phyloP scores from a whole-genome alignment of 1,284 basidiomycete species.

The Cerioporus squamosus region DNA sequence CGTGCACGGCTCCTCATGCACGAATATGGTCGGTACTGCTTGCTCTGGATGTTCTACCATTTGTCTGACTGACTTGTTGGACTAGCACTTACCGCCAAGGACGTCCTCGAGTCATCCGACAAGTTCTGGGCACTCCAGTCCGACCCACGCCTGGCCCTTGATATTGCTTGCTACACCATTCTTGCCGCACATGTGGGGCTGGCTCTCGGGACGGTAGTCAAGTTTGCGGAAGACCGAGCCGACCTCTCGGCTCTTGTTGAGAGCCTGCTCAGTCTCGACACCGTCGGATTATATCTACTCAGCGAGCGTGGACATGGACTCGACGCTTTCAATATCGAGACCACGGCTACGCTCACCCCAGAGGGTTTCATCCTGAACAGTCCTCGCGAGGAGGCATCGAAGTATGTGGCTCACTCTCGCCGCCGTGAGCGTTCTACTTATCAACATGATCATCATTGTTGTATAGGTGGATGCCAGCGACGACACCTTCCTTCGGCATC shows the following conservation, averaged over 20 bases:
- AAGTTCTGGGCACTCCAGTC: background rate
- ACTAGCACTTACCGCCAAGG: background rate
- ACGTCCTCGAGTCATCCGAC: background rate
- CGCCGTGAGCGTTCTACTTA: too few species aligned
- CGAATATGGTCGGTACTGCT: conserved; percentile 45
- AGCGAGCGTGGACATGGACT: conserved; percentile 62
- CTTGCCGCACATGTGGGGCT: conserved; percentile 4
- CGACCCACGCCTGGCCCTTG: background rate
- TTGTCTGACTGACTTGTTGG: background rate
- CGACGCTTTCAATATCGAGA: conserved; percentile 63
- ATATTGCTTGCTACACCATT: conserved; percentile 2
- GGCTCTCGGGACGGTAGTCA: background rate
- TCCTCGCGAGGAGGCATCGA: conserved; percentile 57
- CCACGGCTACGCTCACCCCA: conserved; percentile 54
- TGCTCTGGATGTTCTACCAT: background rate
- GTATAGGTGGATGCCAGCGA: conserved; percentile 61
- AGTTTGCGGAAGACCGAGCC: background rate
- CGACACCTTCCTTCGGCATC: conserved; percentile 54
- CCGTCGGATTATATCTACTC: conserved; percentile 37
- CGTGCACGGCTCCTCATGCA: conserved; percentile 49
- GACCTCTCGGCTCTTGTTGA: background rate
- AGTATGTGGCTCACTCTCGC: conserved; percentile 40
- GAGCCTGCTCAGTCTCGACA: background rate
- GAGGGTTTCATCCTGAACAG: conserved; percentile 58
- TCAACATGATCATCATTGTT: background rate